phyloP scores from a whole-genome alignment of 2,329 filamentous ascomycete genomes.

The Pyricularia sp. region DNA sequence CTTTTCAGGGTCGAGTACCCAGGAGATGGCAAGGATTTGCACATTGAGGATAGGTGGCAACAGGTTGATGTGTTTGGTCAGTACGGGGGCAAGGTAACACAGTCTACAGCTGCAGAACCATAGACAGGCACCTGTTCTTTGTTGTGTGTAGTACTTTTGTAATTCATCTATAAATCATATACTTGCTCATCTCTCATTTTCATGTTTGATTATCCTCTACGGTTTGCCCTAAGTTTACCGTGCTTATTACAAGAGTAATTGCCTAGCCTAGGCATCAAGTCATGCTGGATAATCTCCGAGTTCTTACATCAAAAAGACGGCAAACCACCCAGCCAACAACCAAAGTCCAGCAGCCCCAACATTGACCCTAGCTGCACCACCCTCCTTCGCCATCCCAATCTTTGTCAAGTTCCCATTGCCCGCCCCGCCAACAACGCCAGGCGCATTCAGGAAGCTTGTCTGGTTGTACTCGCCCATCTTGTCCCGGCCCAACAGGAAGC shows the following conservation, averaged over 20 bases:
- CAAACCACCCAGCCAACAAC: not conserved
- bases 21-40: no score
- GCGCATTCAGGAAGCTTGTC: slow-evolving; percentile 24
- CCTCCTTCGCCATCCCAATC: not conserved
- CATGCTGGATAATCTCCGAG: not conserved
- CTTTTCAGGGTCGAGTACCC: no score
- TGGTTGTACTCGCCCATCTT: slow-evolving; percentile 24
- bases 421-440: slow-evolving; percentile 11
- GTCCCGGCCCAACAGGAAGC: slow-evolving; percentile 34
- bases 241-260: not conserved
- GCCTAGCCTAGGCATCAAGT: no score
- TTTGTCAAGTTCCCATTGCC: not conserved
- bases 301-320: not conserved
- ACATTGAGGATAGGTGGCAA: no score
- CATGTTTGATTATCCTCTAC: no score
- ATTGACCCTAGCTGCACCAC: not conserved
- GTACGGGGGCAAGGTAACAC: not conserved
- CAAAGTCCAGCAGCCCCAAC: not conserved
- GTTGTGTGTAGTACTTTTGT: not conserved
- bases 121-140: not conserved
- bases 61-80: not conserved
- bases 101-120: not conserved
- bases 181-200: not conserved
- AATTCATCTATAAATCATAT: not conserved
- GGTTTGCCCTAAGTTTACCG: not conserved